phyloP scores from a whole-genome alignment of 2,329 filamentous ascomycete species.

The Coniochaeta sp. region DNA sequence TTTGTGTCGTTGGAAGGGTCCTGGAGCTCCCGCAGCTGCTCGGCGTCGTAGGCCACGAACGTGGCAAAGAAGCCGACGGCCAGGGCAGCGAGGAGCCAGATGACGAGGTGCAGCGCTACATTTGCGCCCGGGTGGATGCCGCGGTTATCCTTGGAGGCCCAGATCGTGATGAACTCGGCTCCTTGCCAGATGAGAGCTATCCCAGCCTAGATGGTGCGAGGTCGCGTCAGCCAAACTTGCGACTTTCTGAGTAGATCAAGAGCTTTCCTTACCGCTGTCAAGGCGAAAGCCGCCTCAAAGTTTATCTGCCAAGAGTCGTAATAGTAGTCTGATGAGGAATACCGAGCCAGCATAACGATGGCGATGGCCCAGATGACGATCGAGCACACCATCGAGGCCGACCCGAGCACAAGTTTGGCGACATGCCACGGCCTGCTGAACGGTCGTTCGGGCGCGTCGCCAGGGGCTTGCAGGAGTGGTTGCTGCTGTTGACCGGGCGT shows the following conservation, averaged over 20 bases:
- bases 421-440: constrained; percentile 5
- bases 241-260: not conserved
- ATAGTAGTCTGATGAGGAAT: not conserved
- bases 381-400: constrained; percentile 7
- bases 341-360: constrained; percentile 2
- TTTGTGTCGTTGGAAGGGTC: constrained; percentile 7
- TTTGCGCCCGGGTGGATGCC: constrained; percentile 37
- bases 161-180: constrained; percentile 29
- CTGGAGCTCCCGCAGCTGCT: not conserved
- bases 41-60: not conserved
- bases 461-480: not conserved
- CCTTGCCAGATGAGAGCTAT: constrained; percentile 28
- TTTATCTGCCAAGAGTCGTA: not conserved
- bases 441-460: not conserved
- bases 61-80: constrained; percentile 16
- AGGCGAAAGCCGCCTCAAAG: constrained; percentile 5
- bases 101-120: constrained; percentile 31
- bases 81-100: constrained; percentile 27
- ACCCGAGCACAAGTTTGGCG: constrained; percentile 7
- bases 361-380: constrained; percentile 10
- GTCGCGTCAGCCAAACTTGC: not conserved
- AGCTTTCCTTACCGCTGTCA: constrained; percentile 7
- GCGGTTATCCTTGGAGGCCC: constrained; percentile 20
- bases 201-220: constrained; percentile 19
- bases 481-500: not conserved